These are phyloP conservation scores for Rhodotorula sp. DNA, from an alignment of 1,284 basidiomycete species.

Conservation along the genomic window DNA sequence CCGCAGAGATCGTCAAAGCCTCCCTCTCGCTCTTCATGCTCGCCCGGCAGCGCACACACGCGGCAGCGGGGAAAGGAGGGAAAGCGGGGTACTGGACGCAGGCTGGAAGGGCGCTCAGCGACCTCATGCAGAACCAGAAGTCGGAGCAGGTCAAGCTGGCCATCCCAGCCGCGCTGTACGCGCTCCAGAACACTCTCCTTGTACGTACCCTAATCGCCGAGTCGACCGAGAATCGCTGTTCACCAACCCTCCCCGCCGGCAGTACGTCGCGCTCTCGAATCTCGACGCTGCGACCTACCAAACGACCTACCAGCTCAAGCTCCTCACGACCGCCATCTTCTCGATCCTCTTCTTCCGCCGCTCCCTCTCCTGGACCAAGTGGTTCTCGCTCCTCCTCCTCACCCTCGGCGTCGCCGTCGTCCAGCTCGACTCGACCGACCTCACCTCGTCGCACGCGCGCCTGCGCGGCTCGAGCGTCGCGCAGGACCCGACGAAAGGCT, in stretches of 20 bases:
- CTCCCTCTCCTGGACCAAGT: constrained; percentile 33
- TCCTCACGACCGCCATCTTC: constrained; percentile 46
- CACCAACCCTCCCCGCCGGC: not conserved
- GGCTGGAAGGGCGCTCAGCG: constrained; percentile 6
- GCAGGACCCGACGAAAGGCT: constrained; percentile 33
- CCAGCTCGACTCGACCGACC: constrained; percentile 14
- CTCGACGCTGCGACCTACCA: constrained; percentile 43
- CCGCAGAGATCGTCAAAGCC: constrained; percentile 42
- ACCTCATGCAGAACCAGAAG: constrained; percentile 26
- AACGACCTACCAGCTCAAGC: constrained; percentile 47
- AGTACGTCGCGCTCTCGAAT: constrained; percentile 45
- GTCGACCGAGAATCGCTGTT: not conserved
- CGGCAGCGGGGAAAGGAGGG: not conserved
- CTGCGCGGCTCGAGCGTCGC: not conserved
- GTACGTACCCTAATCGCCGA: constrained; percentile 13
- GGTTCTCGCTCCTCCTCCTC: constrained; percentile 42
- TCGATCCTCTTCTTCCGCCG: constrained; percentile 42
- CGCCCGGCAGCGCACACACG: constrained; percentile 5
- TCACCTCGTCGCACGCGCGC: constrained; percentile 2
- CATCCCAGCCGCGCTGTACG: constrained; percentile 43
- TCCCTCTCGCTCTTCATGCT: constrained; percentile 33
- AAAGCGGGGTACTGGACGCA: not conserved
- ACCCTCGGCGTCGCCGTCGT: constrained; percentile 33
- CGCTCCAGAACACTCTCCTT: constrained; percentile 44
- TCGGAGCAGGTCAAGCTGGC: constrained; percentile 35